Conservation (phyloP, 2,329 filamentous ascomycete species). For the Fusarium torreyae region DNA sequence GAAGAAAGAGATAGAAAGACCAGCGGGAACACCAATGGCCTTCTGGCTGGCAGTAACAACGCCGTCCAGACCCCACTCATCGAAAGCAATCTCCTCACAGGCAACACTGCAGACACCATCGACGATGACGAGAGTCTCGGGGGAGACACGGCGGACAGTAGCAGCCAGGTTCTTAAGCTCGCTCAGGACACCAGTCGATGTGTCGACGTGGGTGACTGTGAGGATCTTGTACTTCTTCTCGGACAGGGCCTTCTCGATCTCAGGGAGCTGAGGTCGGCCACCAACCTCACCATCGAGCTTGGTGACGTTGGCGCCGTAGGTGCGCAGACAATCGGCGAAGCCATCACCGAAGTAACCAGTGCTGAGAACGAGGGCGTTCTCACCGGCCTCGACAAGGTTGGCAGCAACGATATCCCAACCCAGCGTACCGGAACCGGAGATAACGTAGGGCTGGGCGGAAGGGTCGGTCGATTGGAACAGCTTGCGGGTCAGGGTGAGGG, state of each 20-base stretch:
- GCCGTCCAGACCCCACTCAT: conserved; percentile 93
- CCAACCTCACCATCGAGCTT: conserved; percentile 93
- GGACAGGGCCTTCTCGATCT: conserved; percentile 90
- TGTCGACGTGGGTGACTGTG: conserved; percentile 97
- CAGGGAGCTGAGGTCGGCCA: conserved; percentile 85
- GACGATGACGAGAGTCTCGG: conserved; percentile 91
- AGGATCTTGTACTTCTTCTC: conserved; percentile 95
- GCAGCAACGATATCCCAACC: conserved; percentile 98
- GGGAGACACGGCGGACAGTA: conserved; percentile 87
- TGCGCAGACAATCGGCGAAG: conserved; percentile 91
- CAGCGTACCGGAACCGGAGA: conserved; percentile 94
- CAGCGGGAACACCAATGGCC: conserved; percentile 95
- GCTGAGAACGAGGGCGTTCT: conserved; percentile 92
- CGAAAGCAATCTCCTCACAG: conserved; percentile 95
- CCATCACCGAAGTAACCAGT: conserved; percentile 98
- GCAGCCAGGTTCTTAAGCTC: conserved; percentile 89
- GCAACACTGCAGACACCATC: conserved; percentile 98
- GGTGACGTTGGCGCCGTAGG: conserved; percentile 91
- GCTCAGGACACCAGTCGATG: conserved; percentile 94
- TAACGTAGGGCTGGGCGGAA: conserved; percentile 88
- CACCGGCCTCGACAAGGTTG: conserved; percentile 90
- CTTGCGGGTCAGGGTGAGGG: conserved; percentile 87
- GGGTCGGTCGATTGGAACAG: conserved; percentile 93
- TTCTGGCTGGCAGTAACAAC: conserved; percentile 97
- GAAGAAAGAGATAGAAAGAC: conserved; percentile 93